Evolutionary conservation across 202 grass and related monocot genomes (phyloP), one percentile per base, ranked within the genome.

Genomic region (Panicum hallii): DNA sequence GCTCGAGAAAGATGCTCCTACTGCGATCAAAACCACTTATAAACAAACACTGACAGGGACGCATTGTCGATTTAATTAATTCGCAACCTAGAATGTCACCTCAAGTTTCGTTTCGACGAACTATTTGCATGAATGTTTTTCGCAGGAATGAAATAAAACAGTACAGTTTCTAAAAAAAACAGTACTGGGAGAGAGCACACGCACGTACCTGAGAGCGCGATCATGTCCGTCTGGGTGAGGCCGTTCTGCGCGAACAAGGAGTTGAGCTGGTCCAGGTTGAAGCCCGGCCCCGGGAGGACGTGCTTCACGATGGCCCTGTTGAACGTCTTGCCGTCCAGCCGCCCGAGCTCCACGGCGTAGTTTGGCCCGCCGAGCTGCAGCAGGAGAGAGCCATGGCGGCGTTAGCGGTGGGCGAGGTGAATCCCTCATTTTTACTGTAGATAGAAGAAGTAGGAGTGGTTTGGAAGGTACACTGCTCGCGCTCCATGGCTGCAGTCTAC

Each of bases 151-250:
- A 38, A 38, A 38, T 38, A 38, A 38, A 38, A 38, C 2, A 38
- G 4, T 6, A 4, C 9, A 14, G 12, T 4, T 9, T 46, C 0
- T 4, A 11, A 49, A 9, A 13, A 49, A 49, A 49, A 14, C 11
- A 14, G 14, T 49, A 15, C 3, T 3, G 47, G 47, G 14, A 49
- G 12, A 49, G 6, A 44, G 47, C 47, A 49, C 47, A 49, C 47
- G 26, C 26, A 49, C 58, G 28, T 0, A 94, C 93, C 93, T 48
- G 91, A 94, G 1, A 97, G 87, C 1, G 94, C 91, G 47, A 97
- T 94, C 91, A 97, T 94, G 71, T 97, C 91, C 6, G 83, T 88
- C 81, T 93, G 91, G 0, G 91, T 89, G 67, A 97, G 84, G 0
- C 91, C 91, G 55, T 94, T 92, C 74, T 62, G 72, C 10, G 85